Conservation (phyloP, 331 rosid genomes). For the Malus hybrid region DNA sequence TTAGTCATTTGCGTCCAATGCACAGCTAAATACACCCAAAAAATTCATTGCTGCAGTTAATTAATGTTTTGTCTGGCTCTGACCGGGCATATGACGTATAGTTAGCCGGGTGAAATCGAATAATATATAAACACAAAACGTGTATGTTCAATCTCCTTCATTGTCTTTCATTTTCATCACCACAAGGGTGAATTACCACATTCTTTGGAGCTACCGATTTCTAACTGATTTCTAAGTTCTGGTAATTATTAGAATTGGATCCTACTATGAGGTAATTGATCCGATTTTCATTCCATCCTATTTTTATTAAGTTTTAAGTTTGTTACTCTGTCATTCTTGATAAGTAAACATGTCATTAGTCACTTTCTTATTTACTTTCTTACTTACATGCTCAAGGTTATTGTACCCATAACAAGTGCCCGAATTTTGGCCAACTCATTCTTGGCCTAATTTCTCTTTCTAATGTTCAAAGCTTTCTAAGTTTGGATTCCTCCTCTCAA, state of each 20-base stretch:
- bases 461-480: background rate
- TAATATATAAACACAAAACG: background rate
- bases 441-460: background rate
- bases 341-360: background rate
- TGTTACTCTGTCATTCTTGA: too few relatives aligned
- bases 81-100: background rate
- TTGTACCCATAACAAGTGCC: background rate
- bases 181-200: background rate
- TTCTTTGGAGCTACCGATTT: too few relatives aligned
- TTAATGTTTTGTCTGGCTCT: background rate
- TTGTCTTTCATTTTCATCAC: conserved; percentile 1
- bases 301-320: too few relatives aligned
- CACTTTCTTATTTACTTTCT: background rate
- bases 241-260: too few relatives aligned
- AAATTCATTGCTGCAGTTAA: background rate
- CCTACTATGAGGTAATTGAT: too few relatives aligned
- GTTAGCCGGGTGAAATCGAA: background rate
- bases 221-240: too few relatives aligned
- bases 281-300: too few relatives aligned
- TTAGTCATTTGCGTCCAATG: background rate
- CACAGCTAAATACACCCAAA: background rate
- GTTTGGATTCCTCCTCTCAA: too few relatives aligned
- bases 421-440: too few relatives aligned
- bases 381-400: background rate
- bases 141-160: background rate